Evolutionary conservation across 23 red algal genomes (phyloP), one percentile per base, ranked within the genome.

Genomic region (Agarophyton chilense): DNA sequence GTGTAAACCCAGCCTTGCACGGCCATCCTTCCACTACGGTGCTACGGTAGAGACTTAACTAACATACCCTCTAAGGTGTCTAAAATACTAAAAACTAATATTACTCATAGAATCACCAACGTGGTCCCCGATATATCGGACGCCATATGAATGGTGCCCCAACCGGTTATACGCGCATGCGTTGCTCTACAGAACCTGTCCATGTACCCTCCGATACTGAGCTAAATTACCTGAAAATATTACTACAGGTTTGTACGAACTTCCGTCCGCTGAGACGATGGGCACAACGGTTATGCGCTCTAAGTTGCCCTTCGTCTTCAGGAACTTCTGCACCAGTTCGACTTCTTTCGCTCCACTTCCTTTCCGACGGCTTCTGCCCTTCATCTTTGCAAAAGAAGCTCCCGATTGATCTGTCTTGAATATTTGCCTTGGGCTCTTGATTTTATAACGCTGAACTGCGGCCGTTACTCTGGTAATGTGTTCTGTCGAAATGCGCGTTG

Each of bases 151-250:
- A n/a, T n/a, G n/a, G n/a, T n/a, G n/a, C n/a, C n/a, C n/a, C n/a
- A n/a, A n/a, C n/a, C n/a, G n/a, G n/a, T n/a, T n/a, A n/a, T n/a
- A n/a, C n/a, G n/a, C n/a, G n/a, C n/a, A n/a, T n/a, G n/a, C n/a
- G n/a, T n/a, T n/a, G n/a, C n/a, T n/a, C n/a, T n/a, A n/a, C n/a
- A n/a, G n/a, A 12, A 68, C n/a, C 14, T 67, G 6, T 19, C 72
- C 64, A 14, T 64, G 19, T 17, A 90, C 35, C 19, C 10, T 32
- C 8, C 72, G 50, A 70, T 79, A 90, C 16, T 66, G 72, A 16
- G 65, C 36, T 10, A 49, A 25, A 17, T 63, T 90, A 21, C 86
- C 46, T 45, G 86, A 52, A 52, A 90, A 80, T 25, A 90, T 40
- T 47, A 90, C 41, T 17, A 35, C 56, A 16, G 50, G 72, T 22